Base-by-base conservation (phyloP, 768 basidiomycete genomes). In the Tricholoma sp. region DNA sequence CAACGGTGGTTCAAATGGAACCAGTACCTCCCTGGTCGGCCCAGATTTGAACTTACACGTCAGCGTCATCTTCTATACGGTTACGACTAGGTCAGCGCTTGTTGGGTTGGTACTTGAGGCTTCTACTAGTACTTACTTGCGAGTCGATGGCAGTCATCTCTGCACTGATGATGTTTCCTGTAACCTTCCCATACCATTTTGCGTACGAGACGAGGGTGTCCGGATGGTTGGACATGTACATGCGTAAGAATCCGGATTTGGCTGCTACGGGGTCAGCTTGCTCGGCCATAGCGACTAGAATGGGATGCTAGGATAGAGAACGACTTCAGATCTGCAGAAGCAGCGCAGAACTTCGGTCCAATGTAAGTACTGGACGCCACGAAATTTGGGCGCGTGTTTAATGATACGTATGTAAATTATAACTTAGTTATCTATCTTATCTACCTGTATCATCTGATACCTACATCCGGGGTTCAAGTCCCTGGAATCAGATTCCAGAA, bases 161-260 rank as follows among this genome's bases (percentile, higher is more conserved):
- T 7, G 89, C 89, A n/a, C 79, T 78, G 2, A 70, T 69, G 16
- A 90, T 79, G 37, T 73, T 73, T 27, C 79, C 77, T 19, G 73
- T 63, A 10, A 90, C 78, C 60, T 86, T 83, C 8, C 86, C 89
- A 63, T 79, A 89, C 78, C 86, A 82, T 61, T 85, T 88, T 41
- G 87, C 88, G 62, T 91, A 94, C 3, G 88, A 88, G 34, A 93
- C 88, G 61, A 93, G 75, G 1, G 91, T 92, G 66, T 92, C 90
- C 0, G 88, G 88, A 64, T 92, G 91, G 59, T 75, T 83, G 29
- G 81, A 85, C 91, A 92, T 93, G 75, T 93, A 94, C 82, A 84
- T 88, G 68, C 82, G 81, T 43, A 93, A 77, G 67, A 91, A 94
- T 1, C 74, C 76, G 18, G 89, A 89, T 63, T 86, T 88, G 10